phyloP scores from a whole-genome alignment of 192 early-diverging fungal species.

The Haplosporangium gracile region DNA sequence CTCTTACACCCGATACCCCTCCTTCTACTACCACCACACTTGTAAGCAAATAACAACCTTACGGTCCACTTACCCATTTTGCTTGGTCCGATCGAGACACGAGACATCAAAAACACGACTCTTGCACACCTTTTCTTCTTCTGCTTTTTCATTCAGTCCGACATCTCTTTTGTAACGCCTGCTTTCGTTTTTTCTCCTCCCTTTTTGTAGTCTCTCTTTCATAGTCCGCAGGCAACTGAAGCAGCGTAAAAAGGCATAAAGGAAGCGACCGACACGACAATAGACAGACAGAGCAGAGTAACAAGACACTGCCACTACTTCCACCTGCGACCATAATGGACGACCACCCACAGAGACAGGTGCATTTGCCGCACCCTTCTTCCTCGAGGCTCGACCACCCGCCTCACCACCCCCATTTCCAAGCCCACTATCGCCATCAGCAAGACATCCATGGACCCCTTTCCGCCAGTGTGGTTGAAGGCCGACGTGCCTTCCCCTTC shows the following conservation, averaged over 20 bases:
- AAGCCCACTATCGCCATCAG: slow-evolving; percentile 29
- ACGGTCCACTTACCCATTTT: background rate
- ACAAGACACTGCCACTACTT: background rate
- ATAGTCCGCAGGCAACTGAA: background rate
- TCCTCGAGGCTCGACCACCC: background rate
- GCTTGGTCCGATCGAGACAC: background rate
- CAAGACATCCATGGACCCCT: slow-evolving; percentile 51
- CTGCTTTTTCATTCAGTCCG: background rate
- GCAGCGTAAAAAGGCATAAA: no score
- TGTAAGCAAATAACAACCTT: background rate
- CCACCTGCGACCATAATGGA: slow-evolving; percentile 10
- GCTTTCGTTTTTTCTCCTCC: background rate
- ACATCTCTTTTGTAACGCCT: background rate
- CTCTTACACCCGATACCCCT: background rate
- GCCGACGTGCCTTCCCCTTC: slow-evolving; percentile 41
- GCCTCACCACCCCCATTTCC: slow-evolving; percentile 24
- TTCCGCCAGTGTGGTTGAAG: slow-evolving; percentile 45
- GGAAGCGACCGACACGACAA: no score
- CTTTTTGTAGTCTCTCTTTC: background rate
- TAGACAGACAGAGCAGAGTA: no score
- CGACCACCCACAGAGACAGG: slow-evolving; percentile 27
- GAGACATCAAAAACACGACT: background rate
- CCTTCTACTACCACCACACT: background rate
- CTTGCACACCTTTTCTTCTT: background rate
- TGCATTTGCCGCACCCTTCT: slow-evolving; percentile 9